Conservation (phyloP, 805 yeast species). For the Cyberlindnera misumaiensis region DNA sequence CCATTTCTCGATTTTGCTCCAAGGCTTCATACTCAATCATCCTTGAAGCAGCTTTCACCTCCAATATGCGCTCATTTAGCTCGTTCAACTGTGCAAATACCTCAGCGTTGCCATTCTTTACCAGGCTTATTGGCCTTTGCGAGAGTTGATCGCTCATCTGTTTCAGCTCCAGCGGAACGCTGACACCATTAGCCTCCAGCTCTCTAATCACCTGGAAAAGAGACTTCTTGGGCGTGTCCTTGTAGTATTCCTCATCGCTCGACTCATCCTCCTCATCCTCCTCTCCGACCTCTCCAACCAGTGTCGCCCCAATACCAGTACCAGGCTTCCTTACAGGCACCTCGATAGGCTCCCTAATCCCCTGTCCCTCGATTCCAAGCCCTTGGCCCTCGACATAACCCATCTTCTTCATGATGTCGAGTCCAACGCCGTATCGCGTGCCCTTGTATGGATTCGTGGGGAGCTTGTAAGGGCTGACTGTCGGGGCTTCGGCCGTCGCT, state of each 20-base stretch:
- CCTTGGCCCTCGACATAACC: conserved; percentile 85
- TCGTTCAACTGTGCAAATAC: conserved; percentile 9
- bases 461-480: neutral
- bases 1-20: neutral
- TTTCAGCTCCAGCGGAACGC: conserved; percentile 16
- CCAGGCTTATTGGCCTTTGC: conserved; percentile 30
- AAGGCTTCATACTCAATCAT: conserved; percentile 9
- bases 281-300: conserved; percentile 15
- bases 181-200: conserved; percentile 16
- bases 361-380: conserved; percentile 65
- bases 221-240: conserved; percentile 22
- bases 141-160: conserved; percentile 15
- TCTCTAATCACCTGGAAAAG: conserved; percentile 18
- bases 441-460: conserved; percentile 14
- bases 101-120: conserved; percentile 27
- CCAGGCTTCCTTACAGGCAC: conserved; percentile 52
- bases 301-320: conserved; percentile 65
- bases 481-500: neutral
- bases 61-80: conserved; percentile 11
- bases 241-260: conserved; percentile 19
- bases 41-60: conserved; percentile 8
- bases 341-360: conserved; percentile 77
- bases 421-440: conserved; percentile 75
- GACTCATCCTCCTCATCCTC: conserved; percentile 8
- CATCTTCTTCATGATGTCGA: conserved; percentile 69